Base-by-base conservation (phyloP, 495 filamentous ascomycete genomes). In the Aspergillus cristatus region DNA sequence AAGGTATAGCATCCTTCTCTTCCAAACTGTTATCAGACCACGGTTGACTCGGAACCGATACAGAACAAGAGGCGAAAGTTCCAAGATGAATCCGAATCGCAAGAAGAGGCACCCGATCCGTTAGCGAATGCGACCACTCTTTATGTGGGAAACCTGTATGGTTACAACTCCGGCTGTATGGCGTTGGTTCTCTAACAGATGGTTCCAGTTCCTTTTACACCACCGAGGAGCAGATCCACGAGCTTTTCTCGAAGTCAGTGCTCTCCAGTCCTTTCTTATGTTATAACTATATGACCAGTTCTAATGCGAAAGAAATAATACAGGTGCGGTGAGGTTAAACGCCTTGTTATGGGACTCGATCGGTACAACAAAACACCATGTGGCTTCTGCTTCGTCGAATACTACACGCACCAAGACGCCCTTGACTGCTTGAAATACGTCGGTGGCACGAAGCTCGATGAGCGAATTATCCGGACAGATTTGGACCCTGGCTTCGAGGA, bases 341-440 rank as follows among this genome's bases (percentile, higher is more conserved):
- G 91, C 25, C 74, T 98, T 16, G 82, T 98, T n/a, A 98, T 98
- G 91, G 91, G 91, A 30, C 74, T 98, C 15, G 93, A 98, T 55
- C 81, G 91, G 13, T 91, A 88, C 68, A 84, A 81, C 63, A 98
- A 98, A 65, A 98, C 91, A 12, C 91, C 91, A 3, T 98, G 91
- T 62, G 91, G 91, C 8, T 98, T 98, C 67, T 98, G 91, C 67
- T 98, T 98, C 53, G 91, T 98, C 50, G 91, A 98, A 61, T 98
- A 98, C 63, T 98, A 97, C 65, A 97, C 79, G 11, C 88, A 97
- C 52, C 82, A 90, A 48, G 91, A 97, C 61, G 91, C 91, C 5
- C 67, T 97, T 22, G 91, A 97, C 51, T 95, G 89, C 57, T 80
- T 98, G 81, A 97, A 97, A 61, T 98, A 97, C 51, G 79, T 97